Evolutionary conservation across 345 rosid species (phyloP), one percentile per base, ranked within the genome.

Genomic region (Eucalyptus sideroxylon): DNA sequence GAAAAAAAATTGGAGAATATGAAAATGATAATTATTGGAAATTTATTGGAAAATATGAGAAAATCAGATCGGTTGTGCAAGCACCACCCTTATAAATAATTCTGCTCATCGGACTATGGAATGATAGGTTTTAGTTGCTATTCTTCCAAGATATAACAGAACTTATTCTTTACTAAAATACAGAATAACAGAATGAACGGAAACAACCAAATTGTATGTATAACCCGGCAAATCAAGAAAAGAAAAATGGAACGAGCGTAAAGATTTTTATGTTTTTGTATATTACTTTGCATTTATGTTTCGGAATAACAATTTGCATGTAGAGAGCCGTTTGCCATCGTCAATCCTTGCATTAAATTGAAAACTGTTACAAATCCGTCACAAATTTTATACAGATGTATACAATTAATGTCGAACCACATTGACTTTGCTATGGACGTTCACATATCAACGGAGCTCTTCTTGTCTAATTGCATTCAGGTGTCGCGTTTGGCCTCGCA

Each of bases 51-150:
- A 53, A 7, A 53, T 53, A 53, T 19, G 59, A 53, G 59, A 53
- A 53, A 8, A 53, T 19, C 0, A 53, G 59, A 56, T 56, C 0
- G 27, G 30, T 0, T 4, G 1, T 9, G 30, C 27, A 24, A 56
- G 30, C 27, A 56, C 1, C 3, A 0, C 1, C 62, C 62, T 56
- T 24, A 56, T 9, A 23, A 10, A 60, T 60, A 27, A 26, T 60
- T 26, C 16, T 13, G 15, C 31, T 6, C 16, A 12, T 27, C 31
- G 0, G 15, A 60, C 3, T 11, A 59, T 11, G 16, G n/a, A 5
- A 5, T 26, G 67, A 60, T 60, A 27, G 67, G 8, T 4, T 60
- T 27, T 60, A 60, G 0, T 3, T 2, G n/a, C n/a, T 26, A 27
- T 26, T 26, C 16, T 60, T 6, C 67, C 14, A 0, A 26, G 31